Percentiles rank a stretch among this genome's conserved stretches.
Conservation (phyloP, 2,329 filamentous ascomycete species). For the Cladobotryum mycophilum region DNA sequence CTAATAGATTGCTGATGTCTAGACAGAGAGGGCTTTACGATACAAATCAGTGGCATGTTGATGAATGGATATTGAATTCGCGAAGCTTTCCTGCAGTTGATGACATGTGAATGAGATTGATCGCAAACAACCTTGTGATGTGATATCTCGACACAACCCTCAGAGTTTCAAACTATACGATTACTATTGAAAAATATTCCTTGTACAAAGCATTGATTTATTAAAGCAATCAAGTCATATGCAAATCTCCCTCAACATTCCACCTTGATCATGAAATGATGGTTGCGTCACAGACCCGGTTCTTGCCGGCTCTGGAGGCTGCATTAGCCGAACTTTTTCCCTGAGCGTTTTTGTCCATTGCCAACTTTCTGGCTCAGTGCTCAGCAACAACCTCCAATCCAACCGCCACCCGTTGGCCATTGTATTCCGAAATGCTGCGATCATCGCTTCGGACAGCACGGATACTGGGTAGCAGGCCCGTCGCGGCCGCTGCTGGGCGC, state of each 20-base stretch:
- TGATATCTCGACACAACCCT: too few species aligned
- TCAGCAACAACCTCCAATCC: slow-evolving; percentile 23
- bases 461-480: slow-evolving; percentile 50
- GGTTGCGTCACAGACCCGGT: slow-evolving; percentile 30
- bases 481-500: slow-evolving; percentile 46
- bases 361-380: slow-evolving; percentile 15
- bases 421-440: slow-evolving; percentile 60
- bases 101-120: neutral
- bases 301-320: slow-evolving; percentile 28
- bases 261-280: neutral
- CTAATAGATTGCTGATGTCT: slow-evolving; percentile 24
- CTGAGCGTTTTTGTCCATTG: slow-evolving; percentile 37
- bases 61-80: too few species aligned
- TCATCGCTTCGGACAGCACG: slow-evolving; percentile 60
- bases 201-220: too few species aligned
- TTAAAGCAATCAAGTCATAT: too few species aligned
- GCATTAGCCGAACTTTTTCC: slow-evolving; percentile 40
- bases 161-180: too few species aligned
- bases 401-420: slow-evolving; percentile 34
- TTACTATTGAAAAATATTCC: too few species aligned
- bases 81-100: too few species aligned
- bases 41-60: too few species aligned
- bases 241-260: too few species aligned
- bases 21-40: neutral
- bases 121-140: too few species aligned